phyloP scores from a whole-genome alignment of 1,284 basidiomycete genomes.

The Cystobasidiaceae sp. region DNA sequence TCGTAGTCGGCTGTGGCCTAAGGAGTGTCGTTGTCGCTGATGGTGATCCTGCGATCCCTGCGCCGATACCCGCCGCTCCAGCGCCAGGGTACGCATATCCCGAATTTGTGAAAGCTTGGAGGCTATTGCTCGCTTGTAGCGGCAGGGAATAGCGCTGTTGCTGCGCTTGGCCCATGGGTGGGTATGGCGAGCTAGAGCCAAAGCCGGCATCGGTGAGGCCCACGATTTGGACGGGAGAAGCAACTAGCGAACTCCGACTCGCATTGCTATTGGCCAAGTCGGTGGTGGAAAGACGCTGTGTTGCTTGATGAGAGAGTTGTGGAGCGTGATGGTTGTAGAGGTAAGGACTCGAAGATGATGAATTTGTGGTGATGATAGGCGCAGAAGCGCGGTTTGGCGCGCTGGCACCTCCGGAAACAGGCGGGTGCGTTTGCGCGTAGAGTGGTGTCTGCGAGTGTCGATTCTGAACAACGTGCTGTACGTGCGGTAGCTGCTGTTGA shows the following conservation, averaged over 20 bases:
- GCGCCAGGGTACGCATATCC: too few relatives aligned
- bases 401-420: too few relatives aligned
- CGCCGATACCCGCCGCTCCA: too few relatives aligned
- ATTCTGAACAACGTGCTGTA: background rate
- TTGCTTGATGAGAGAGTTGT: background rate
- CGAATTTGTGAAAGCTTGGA: too few relatives aligned
- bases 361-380: background rate
- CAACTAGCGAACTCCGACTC: background rate
- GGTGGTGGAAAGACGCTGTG: background rate
- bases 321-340: background rate
- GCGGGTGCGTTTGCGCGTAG: too few relatives aligned
- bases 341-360: too few relatives aligned
- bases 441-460: too few relatives aligned
- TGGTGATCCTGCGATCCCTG: background rate
- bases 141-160: conserved; percentile 22
- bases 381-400: conserved; percentile 8
- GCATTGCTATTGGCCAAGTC: background rate
- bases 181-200: conserved; percentile 27
- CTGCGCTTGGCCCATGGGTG: conserved; percentile 9
- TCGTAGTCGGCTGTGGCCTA: conserved; percentile 16
- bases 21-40: background rate
- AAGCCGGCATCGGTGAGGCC: conserved; percentile 7
- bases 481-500: background rate
- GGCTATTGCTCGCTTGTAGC: background rate
- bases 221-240: background rate